Conservation (phyloP, 148 eudicot genomes). For the Silene latifolia region DNA sequence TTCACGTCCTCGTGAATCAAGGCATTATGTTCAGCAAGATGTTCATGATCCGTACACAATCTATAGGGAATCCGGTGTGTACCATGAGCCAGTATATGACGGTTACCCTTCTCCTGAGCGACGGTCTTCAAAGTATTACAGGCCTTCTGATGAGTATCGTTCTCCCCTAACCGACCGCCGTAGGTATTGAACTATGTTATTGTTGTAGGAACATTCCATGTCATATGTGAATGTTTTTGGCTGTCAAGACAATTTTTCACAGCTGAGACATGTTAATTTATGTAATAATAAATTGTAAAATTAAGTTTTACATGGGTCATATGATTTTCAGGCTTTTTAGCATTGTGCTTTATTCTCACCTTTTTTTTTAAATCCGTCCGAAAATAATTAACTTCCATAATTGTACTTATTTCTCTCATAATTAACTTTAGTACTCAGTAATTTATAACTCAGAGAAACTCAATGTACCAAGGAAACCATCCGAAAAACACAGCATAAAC, state of each 20-base stretch:
- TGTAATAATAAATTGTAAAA: not conserved
- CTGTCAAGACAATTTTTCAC: not conserved
- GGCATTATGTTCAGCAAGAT: conserved; percentile 23
- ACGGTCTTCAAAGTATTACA: conserved; percentile 28
- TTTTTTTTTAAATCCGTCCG: too few species aligned
- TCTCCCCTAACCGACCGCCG: conserved; percentile 27
- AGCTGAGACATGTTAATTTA: not conserved
- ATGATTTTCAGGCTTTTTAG: too few species aligned
- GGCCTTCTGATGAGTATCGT: conserved; percentile 18
- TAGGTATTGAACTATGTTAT: conserved; percentile 20
- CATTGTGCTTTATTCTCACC: too few species aligned
- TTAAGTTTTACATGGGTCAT: not conserved
- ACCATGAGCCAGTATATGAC: conserved; percentile 26
- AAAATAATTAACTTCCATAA: too few species aligned
- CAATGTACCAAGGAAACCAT: too few species aligned
- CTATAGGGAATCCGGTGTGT: conserved; percentile 34
- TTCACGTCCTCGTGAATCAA: conserved; percentile 24
- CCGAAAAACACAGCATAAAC: too few species aligned
- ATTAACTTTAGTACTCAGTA: too few species aligned
- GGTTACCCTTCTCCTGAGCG: conserved; percentile 21
- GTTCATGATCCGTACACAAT: conserved; percentile 33
- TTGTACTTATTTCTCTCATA: too few species aligned
- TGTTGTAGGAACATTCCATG: not conserved
- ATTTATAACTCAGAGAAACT: too few species aligned
- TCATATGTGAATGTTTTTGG: not conserved